These are phyloP conservation scores for Rhododendron kiyosumense DNA, from an alignment of 148 eudicot species.

Conservation along the genomic window DNA sequence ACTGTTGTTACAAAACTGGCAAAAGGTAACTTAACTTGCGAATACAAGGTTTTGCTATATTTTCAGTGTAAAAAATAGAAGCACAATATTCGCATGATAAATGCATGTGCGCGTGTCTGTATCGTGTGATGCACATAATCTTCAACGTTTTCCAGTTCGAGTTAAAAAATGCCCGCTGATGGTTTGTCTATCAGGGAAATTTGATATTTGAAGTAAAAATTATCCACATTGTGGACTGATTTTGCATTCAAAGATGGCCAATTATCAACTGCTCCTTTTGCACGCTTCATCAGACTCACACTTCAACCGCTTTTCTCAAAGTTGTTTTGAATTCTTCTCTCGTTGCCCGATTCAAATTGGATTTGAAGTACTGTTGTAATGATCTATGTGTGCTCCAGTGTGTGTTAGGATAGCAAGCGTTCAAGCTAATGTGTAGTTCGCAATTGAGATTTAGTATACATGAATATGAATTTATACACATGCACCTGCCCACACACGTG, in stretches of 20 bases:
- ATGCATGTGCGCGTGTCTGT: background rate
- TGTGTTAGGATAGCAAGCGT: background rate
- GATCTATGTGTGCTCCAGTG: background rate
- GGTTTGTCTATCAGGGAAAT: background rate
- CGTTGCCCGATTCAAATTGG: too few relatives aligned
- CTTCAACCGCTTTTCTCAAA: background rate
- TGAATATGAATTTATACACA: background rate
- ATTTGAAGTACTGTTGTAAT: background rate
- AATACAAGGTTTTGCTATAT: background rate
- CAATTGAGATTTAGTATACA: background rate
- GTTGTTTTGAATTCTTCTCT: too few relatives aligned
- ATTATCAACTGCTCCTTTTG: background rate
- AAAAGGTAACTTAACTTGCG: conserved; percentile 54
- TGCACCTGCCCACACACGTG: background rate
- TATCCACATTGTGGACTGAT: background rate
- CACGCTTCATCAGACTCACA: background rate
- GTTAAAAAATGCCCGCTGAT: background rate
- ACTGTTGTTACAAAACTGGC: conserved; percentile 95
- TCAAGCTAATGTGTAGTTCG: background rate
- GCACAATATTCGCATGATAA: background rate
- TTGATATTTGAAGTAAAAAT: background rate
- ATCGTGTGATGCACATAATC: background rate
- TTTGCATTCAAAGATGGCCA: background rate
- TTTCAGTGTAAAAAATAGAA: background rate
- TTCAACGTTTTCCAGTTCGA: background rate